Evolutionary conservation across 2,329 filamentous ascomycete species (phyloP), one percentile per base, ranked within the genome.

Genomic region (Waltergamsia citrina): DNA sequence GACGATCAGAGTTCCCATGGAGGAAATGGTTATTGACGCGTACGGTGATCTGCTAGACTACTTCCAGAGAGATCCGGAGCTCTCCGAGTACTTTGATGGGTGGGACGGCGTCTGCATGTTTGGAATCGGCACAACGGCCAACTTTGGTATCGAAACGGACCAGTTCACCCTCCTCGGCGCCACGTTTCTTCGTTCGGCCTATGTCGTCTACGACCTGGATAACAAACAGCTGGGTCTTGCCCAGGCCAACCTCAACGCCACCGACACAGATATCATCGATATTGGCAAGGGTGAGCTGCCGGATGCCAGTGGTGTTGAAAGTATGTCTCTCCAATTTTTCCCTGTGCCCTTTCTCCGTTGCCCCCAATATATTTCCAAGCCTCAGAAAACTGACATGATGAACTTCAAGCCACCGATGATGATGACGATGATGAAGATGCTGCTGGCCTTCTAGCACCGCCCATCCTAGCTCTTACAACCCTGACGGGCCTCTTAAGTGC

Each of bases 101-200:
- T 67, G 69, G 47, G 42, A 57, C 6, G 40, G 57, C 23, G 49
- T 60, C 6, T 78, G 74, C 48, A 60, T 69, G 43, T 71, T 78
- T 33, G 74, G 74, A 30, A 63, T 79, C 37, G 61, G 66, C 44
- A 60, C 53, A 35, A 49, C 57, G 14, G 48, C 45, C 28, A 47
- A 50, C 37, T 65, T 62, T 30, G 48, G 48, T 33, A 39, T 52
- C 21, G 29, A 40, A 11, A 36, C 37, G 9, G 29, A 41, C 15
- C 21, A 37, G 2, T 69, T 59, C 43, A 57, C 59, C 27, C 51
- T 76, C n/a, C 57, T 76, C n/a, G 72, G 72, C 9, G 72, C 74
- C 43, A 72, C 70, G 2, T 72, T 77, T 48, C 41, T 76, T 41
- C 63, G 72, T 21, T 71, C 67, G 9, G 69, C 68, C 16, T 75